Evolutionary conservation across 768 basidiomycete genomes (phyloP), one percentile per base, ranked within the genome.

Genomic region (Leccinum subgranulosum): DNA sequence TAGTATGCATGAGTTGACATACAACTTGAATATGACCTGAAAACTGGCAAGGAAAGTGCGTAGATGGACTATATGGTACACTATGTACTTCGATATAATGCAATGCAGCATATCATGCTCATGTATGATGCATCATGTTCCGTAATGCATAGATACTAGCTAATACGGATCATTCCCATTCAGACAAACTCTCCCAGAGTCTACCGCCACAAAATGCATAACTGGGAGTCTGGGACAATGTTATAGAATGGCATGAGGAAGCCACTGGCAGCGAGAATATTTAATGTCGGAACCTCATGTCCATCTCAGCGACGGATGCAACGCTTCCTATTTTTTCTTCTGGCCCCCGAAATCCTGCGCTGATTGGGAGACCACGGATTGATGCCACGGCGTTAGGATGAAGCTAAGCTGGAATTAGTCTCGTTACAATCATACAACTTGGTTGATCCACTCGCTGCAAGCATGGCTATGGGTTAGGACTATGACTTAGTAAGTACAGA

Each of bases 381-480:
- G 10, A 34, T 43, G 31, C 27, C 31, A 53, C 36, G 57, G 29
- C 46, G 48, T 57, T 64, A 51, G 53, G 47, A 14, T 19, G 27
- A 27, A n/a, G 34, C 52, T 54, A 49, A 49, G 25, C 47, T 47
- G 39, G 21, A 53, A 52, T 58, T 43, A 59, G 56, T 43, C 51
- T 29, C 8, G 11, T 48, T 28, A 23, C 14, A 41, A 7, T 19
- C 47, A 15, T 29, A 49, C n/a, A 19, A 52, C 34, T 43, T 53
- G n/a, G 27, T 27, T 46, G 54, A 59, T 55, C 61, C 61, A 61
- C 54, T 36, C 21, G 49, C 53, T 27, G 34, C 49, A n/a, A 36
- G 36, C 23, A 15, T 34, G 21, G 45, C 39, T 9, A 51, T 9
- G 43, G 43, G 10, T 45, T 21, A 14, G 43, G 11, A 45, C 12